Evolutionary conservation across 1,284 basidiomycete genomes (phyloP).

Genomic region (Apiotrichum veenhuisii): DNA sequence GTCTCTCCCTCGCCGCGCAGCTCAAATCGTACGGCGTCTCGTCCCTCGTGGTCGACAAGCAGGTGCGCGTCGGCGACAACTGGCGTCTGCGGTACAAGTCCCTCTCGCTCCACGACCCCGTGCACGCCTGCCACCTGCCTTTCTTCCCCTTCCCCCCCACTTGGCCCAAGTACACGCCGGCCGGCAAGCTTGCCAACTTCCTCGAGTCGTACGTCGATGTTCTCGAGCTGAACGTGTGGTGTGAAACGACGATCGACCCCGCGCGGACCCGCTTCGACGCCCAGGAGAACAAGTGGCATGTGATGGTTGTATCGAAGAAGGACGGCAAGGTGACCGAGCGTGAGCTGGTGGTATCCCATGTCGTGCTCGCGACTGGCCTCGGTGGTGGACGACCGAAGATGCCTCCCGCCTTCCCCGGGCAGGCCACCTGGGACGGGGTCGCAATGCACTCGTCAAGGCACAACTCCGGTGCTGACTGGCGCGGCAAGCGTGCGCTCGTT

Average conservation of each 20-base stretch:
- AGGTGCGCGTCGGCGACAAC: constrained; percentile 57
- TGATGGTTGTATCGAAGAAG: constrained; percentile 52
- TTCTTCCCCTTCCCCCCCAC: constrained; percentile 34
- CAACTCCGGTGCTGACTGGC: constrained; percentile 54
- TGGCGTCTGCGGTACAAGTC: constrained; percentile 59
- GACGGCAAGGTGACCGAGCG: constrained; percentile 50
- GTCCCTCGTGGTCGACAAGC: constrained; percentile 58
- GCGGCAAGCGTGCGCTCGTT: constrained; percentile 60
- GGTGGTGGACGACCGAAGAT: constrained; percentile 57
- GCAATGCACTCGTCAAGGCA: constrained; percentile 59
- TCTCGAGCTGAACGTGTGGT: constrained; percentile 66
- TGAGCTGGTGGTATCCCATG: constrained; percentile 53
- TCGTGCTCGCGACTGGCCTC: constrained; percentile 61
- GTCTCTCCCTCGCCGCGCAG: constrained; percentile 60
- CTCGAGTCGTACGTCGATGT: constrained; percentile 63
- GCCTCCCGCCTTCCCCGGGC: constrained; percentile 48
- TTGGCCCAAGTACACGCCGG: constrained; percentile 38
- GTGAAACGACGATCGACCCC: constrained; percentile 54
- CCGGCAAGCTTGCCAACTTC: constrained; percentile 62
- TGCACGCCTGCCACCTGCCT: constrained; percentile 49
- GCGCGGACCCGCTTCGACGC: constrained; percentile 52
- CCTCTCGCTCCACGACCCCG: constrained; percentile 62
- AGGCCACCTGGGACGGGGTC: constrained; percentile 58
- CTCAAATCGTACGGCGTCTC: constrained; percentile 58
- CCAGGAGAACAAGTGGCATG: constrained; percentile 57